Conservation (phyloP, 768 basidiomycete genomes). For the Auriculariales sp. region DNA sequence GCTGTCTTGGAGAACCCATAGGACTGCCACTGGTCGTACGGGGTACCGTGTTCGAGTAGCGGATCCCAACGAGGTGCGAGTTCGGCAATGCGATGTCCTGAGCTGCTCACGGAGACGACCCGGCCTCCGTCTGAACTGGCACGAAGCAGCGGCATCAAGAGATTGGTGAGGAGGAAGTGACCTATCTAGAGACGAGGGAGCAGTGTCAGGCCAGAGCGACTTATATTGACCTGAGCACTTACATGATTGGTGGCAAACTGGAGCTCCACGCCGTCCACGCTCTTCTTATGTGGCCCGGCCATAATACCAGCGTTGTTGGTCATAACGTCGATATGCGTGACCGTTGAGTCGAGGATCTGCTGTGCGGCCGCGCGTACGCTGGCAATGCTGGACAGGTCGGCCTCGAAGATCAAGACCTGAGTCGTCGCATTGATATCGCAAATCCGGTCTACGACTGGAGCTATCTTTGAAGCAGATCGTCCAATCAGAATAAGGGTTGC, state of each 20-base stretch:
- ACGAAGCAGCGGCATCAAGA: not conserved
- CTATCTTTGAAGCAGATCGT: not conserved
- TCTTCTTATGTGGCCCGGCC: not conserved
- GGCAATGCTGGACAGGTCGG: not conserved
- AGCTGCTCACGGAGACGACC: not conserved
- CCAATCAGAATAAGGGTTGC: not conserved
- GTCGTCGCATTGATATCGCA: not conserved
- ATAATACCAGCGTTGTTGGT: constrained; percentile 3
- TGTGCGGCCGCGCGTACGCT: constrained; percentile 2
- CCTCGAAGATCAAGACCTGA: not conserved
- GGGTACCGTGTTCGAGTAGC: not conserved
- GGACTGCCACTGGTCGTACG: not conserved
- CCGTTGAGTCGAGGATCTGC: not conserved
- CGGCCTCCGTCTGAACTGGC: not conserved
- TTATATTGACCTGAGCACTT: no score
- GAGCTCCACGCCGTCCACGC: not conserved
- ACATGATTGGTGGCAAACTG: constrained; percentile 9
- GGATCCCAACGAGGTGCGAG: not conserved
- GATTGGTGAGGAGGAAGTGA: not conserved
- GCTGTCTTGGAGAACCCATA: not conserved
- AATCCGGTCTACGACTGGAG: not conserved
- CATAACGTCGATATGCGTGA: constrained; percentile 4
- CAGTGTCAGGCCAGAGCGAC: no score
- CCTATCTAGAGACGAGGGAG: no score
- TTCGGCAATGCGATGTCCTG: not conserved